Percentiles rank a stretch among this genome's conserved stretches.
Evolutionary conservation across 1,284 basidiomycete genomes (phyloP).

Genomic region (Tylopilus sp.): DNA sequence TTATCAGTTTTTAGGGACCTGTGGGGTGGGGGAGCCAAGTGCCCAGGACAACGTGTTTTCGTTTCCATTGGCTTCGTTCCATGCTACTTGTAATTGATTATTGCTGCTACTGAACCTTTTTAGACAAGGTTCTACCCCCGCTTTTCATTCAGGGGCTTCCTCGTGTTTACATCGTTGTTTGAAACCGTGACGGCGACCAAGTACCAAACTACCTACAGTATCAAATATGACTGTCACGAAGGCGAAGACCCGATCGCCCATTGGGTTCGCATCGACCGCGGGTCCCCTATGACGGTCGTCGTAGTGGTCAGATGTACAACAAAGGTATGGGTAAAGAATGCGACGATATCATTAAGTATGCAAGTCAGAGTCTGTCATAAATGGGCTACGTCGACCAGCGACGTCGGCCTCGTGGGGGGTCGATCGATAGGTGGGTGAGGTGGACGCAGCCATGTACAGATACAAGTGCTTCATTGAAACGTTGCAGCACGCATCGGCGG

Average conservation of each 20-base stretch:
- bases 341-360: conserved; percentile 23
- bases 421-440: background rate
- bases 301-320: conserved; percentile 9
- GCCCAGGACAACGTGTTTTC: conserved; percentile 17
- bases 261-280: conserved; percentile 11
- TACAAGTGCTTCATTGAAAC: conserved; percentile 22
- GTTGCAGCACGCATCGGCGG: conserved; percentile 31
- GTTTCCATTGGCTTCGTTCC: conserved; percentile 13
- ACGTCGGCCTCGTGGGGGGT: conserved; percentile 9
- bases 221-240: conserved; percentile 10
- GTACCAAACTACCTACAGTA: conserved; percentile 23
- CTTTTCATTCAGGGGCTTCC: conserved; percentile 17
- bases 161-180: conserved; percentile 30
- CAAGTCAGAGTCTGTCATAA: conserved; percentile 19
- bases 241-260: conserved; percentile 10
- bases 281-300: conserved; percentile 8
- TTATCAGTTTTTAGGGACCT: conserved; percentile 11
- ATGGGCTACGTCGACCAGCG: conserved; percentile 25
- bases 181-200: conserved; percentile 19
- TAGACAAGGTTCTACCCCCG: conserved; percentile 26
- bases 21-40: background rate
- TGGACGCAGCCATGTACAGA: background rate
- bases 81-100: conserved; percentile 9
- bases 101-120: conserved; percentile 22
- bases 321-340: conserved; percentile 2